Base-by-base conservation (phyloP, 169 alveolate species). In the Plasmodium vivax region DNA sequence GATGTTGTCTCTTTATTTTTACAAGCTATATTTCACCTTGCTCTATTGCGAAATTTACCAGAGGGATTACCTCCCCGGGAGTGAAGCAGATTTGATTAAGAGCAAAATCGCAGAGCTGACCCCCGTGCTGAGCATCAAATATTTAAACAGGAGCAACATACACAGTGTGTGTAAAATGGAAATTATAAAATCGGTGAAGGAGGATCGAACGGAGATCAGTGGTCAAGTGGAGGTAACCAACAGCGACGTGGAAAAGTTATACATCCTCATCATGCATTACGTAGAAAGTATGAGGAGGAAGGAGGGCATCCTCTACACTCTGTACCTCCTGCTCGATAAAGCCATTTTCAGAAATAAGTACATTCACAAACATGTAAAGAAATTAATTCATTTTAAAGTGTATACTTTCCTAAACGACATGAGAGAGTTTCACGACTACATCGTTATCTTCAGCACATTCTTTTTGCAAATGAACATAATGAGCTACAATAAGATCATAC, bases 381-480 rank as follows among this genome's bases (percentile, higher is more conserved):
- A 90, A 16, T 80, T 90, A 90, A 71, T 90, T 30, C 68, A 79
- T 51, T 90, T 58, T 90, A 90, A 71, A 43, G 51, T 90, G n/a
- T 90, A 38, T 51, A 51, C 23, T 8, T 90, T 58, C 54, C 38
- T 79, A 62, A 30, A 80, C 3, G 90, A 80, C 58, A 38, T 90
- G 83, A 45, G 82, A 10, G 19, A 27, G 27, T 90, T 90, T 80
- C 30, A 90, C 73, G 73, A 80, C 27, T 90, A 90, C 38, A 81
- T 74, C 51, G 41, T 80, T 62, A 90, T 80, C 7, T 79, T 72
- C 72, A 27, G 80, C 9, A 62, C 58, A 2, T 58, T 58, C 27
- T 90, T 90, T 90, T 16, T 90, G 68, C 54, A 80, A 51, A 80
- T 80, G 83, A 79, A 90, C 80, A 90, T 90, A n/a, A 90, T 90